phyloP scores from a whole-genome alignment of 176 grass and related monocot species.

The Oryza officinalis region DNA sequence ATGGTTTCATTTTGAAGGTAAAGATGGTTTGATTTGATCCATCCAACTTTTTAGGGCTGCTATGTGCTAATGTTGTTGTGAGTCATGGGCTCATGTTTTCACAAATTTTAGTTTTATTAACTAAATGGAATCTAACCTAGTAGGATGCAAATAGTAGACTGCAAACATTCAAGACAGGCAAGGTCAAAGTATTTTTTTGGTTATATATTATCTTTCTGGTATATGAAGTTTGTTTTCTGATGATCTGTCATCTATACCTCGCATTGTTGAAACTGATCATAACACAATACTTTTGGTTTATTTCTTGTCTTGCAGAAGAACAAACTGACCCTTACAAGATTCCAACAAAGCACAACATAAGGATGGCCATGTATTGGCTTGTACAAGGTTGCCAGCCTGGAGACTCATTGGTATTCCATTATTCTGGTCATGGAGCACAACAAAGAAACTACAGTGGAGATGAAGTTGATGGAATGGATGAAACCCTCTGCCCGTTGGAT shows the following conservation, averaged over 20 bases:
- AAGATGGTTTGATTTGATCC: not conserved
- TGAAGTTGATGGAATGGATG: slow-evolving; percentile 86
- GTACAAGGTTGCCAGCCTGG: slow-evolving; percentile 91
- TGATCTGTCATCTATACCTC: not conserved
- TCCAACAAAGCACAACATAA: slow-evolving; percentile 88
- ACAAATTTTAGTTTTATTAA: not conserved
- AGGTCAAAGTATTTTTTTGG: not conserved
- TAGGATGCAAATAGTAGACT: not conserved
- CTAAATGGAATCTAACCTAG: not conserved
- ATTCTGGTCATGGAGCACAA: slow-evolving; percentile 93
- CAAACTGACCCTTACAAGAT: slow-evolving; percentile 83
- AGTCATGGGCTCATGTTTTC: not conserved
- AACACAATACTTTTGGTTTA: slow-evolving; percentile 12
- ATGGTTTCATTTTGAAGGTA: not conserved
- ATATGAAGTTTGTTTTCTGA: slow-evolving; percentile 8
- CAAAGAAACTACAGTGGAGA: slow-evolving; percentile 89
- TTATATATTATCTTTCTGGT: not conserved
- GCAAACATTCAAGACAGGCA: not conserved
- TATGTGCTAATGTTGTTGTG: not conserved
- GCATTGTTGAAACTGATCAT: not conserved
- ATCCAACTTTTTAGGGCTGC: not conserved
- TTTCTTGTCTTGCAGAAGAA: slow-evolving; percentile 79
- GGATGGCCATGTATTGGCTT: slow-evolving; percentile 97
- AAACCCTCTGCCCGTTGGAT: slow-evolving; percentile 92
- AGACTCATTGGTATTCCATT: slow-evolving; percentile 96